A percentile compares a stretch with the other conserved stretches of the same genome.
Conservation (phyloP, 78 protist species). For the Speleostelium caveatum region DNA sequence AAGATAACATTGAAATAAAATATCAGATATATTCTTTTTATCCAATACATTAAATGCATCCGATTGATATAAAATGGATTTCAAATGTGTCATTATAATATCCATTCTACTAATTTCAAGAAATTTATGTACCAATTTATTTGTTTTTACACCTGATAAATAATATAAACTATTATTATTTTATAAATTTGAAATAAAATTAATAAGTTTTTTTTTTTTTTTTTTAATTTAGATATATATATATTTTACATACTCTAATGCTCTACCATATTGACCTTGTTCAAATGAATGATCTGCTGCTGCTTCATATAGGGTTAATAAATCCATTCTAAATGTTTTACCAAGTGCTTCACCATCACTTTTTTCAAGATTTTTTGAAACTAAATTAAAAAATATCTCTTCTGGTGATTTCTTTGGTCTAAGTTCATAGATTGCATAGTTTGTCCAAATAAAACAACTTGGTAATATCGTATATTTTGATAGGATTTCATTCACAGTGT, state of each 20-base stretch:
- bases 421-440: constrained; percentile 64
- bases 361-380: constrained; percentile 72
- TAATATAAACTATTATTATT: too few species aligned
- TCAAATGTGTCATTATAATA: constrained; percentile 80
- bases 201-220: too few species aligned
- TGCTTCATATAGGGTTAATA: constrained; percentile 72
- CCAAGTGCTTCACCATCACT: constrained; percentile 83
- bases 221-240: background rate
- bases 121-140: constrained; percentile 74
- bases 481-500: background rate
- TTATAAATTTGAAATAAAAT: too few species aligned
- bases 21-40: constrained; percentile 45
- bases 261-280: constrained; percentile 79
- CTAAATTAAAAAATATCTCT: constrained; percentile 67
- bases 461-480: constrained; percentile 15
- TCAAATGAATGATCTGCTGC: constrained; percentile 81
- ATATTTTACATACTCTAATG: too few species aligned
- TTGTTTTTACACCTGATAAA: constrained; percentile 73
- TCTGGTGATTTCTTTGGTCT: constrained; percentile 83
- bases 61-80: constrained; percentile 71
- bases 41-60: constrained; percentile 69
- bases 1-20: constrained; percentile 76
- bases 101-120: constrained; percentile 83
- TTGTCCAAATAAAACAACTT: constrained; percentile 57
- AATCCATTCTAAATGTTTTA: constrained; percentile 81